phyloP scores from a whole-genome alignment of 1,139 yeast species.

The Candida tunisiensis region DNA sequence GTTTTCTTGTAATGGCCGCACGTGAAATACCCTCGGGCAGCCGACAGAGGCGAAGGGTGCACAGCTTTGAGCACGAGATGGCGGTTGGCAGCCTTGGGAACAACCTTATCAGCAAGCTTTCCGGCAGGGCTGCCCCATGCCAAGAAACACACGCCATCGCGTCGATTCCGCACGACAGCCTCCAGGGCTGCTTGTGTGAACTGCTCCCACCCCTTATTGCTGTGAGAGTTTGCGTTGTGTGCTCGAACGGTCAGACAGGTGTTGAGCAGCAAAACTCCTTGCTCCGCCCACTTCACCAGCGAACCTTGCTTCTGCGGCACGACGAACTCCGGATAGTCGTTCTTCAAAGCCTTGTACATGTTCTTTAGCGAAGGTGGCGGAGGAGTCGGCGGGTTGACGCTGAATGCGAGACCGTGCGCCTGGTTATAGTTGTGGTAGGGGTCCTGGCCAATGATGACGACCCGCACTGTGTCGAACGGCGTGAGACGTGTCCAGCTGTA shows the following conservation, averaged over 20 bases:
- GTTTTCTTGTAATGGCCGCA: conserved; percentile 55
- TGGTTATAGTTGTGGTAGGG: conserved; percentile 89
- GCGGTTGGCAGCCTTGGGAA: conserved; percentile 19
- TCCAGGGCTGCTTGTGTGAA: conserved; percentile 64
- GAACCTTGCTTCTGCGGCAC: conserved; percentile 45
- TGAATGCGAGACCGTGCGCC: conserved; percentile 94
- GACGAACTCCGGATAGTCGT: conserved; percentile 57
- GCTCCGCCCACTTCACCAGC: conserved; percentile 68
- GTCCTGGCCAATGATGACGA: conserved; percentile 84
- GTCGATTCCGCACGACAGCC: conserved; percentile 25
- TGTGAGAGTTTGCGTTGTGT: conserved; percentile 86
- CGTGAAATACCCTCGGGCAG: conserved; percentile 66
- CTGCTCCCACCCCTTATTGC: conserved; percentile 83
- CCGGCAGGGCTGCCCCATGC: conserved; percentile 97
- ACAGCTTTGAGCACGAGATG: conserved; percentile 48
- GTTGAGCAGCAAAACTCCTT: conserved; percentile 80
- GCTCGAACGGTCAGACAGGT: conserved; percentile 87
- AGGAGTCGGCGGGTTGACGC: conserved; percentile 66
- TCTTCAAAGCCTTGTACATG: conserved; percentile 62
- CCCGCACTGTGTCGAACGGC: conserved; percentile 57
- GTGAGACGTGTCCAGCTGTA: conserved; percentile 90
- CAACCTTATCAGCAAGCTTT: conserved; percentile 35
- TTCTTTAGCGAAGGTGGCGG: conserved; percentile 87
- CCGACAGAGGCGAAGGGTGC: conserved; percentile 93
- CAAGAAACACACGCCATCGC: conserved; percentile 51